Evolutionary conservation across 441 rosid genomes (phyloP), one percentile per base, ranked within the genome.

Genomic region (Gossypium gossypioides): DNA sequence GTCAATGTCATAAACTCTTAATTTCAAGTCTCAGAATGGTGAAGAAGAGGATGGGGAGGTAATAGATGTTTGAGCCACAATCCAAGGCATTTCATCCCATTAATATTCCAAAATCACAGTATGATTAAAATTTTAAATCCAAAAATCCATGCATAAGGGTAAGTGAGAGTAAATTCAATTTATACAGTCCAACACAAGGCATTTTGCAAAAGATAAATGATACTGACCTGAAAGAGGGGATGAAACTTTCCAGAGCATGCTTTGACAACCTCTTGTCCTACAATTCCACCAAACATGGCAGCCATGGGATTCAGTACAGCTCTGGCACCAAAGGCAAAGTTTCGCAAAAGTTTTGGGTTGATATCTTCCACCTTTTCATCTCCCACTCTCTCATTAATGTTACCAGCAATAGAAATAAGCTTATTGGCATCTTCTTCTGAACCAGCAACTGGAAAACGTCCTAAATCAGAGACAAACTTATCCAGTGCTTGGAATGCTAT

Each of bases 231-330:
- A 76, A 81, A 89, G 59, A 95, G 86, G 16, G 99, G 99, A 84
- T 95, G 97, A 72, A 92, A 95, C 72, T 95, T 95, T 72, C 97
- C 97, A 70, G 99, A 91, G 85, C 99, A 95, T 19, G 99, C 99
- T 80, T 95, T 95, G 52, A 92, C 91, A 77, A 92, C 97, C 76
- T 95, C 99, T 76, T 92, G 98, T 44, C 99, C 99, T 50, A 92
- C 97, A 75, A 95, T 86, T 71, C 99, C 99, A 69, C 99, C 99
- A 82, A 95, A 92, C 87, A 95, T 86, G 65, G 99, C 99, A 79
- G 99, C 98, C 99, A 92, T 92, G 55, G 98, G 99, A 87, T 95
- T 95, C 72, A 95, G 81, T 55, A 92, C 93, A 69, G 99, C 98
- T 84, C 87, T 89, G 25, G 97, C 82, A 81, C 99, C 99, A 84